phyloP scores from a whole-genome alignment of 441 rosid species.

The Populus hybrid region DNA sequence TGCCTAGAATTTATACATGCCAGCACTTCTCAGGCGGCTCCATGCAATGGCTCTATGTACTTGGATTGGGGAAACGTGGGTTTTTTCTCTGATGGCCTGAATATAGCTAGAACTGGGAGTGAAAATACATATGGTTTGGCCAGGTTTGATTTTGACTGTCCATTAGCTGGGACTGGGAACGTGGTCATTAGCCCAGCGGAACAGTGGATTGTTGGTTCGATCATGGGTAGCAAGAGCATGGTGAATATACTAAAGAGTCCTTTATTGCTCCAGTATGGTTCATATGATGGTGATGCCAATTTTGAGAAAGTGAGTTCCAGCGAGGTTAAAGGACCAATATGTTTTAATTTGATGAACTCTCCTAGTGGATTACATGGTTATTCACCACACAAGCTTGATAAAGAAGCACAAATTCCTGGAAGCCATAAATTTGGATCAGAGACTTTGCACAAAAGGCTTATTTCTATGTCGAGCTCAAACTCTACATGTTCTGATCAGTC shows the following conservation, averaged over 20 bases:
- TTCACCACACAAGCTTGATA: conserved; percentile 31
- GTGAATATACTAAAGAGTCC: conserved; percentile 57
- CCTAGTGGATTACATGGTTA: conserved; percentile 30
- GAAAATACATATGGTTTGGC: conserved; percentile 34
- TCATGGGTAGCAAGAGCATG: conserved; percentile 73
- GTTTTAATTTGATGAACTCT: conserved; percentile 33
- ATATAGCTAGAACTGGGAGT: conserved; percentile 22
- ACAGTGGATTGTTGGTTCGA: conserved; percentile 52
- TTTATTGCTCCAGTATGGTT: conserved; percentile 36
- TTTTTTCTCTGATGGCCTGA: conserved; percentile 35
- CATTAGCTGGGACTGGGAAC: conserved; percentile 45
- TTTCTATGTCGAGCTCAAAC: conserved; percentile 47
- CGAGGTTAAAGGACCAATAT: conserved; percentile 34
- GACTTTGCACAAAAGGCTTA: conserved; percentile 24
- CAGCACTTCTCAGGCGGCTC: conserved; percentile 46
- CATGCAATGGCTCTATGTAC: conserved; percentile 42
- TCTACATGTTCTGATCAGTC: conserved; percentile 56
- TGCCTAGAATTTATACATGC: conserved; percentile 61
- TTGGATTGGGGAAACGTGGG: conserved; percentile 34
- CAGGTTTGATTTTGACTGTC: conserved; percentile 50
- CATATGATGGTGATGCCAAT: conserved; percentile 34
- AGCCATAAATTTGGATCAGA: conserved; percentile 21
- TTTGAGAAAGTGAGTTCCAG: conserved; percentile 20
- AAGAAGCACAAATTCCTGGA: conserved; percentile 18
- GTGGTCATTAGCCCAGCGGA: conserved; percentile 45